Evolutionary conservation across 129 eudicot genomes (phyloP).

Genomic region (Lactuca saligna): DNA sequence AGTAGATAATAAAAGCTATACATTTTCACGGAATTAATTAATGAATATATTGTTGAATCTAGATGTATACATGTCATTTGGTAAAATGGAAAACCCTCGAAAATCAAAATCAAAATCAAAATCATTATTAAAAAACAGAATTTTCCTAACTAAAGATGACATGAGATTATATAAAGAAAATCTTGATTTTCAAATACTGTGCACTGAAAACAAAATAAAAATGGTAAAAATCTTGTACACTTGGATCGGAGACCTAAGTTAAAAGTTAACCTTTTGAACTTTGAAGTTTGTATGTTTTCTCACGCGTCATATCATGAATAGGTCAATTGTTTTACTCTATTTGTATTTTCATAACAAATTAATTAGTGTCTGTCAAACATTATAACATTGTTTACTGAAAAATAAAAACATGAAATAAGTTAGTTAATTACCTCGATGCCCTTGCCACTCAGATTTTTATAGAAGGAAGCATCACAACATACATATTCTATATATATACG

Average conservation of each 20-base stretch:
- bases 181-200: background rate
- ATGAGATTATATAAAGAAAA: background rate
- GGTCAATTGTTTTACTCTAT: background rate
- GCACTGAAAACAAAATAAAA: background rate
- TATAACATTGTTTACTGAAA: background rate
- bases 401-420: conserved; percentile 9
- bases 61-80: too few species aligned
- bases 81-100: background rate
- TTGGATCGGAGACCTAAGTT: background rate
- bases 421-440: conserved; percentile 22
- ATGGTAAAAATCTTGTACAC: background rate
- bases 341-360: background rate
- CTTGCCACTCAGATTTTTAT: conserved; percentile 25
- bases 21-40: too few species aligned
- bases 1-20: background rate
- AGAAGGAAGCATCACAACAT: background rate
- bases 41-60: too few species aligned
- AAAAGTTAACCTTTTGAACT: background rate
- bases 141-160: background rate
- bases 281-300: background rate
- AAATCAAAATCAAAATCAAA: background rate
- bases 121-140: too few species aligned
- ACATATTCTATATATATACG: conserved; percentile 21
- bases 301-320: background rate
- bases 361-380: background rate